A percentile compares a stretch with the other conserved stretches of the same genome.
Evolutionary conservation across 352 stramenopile species (phyloP).

Genomic region (Globisporangium takayamanum): DNA sequence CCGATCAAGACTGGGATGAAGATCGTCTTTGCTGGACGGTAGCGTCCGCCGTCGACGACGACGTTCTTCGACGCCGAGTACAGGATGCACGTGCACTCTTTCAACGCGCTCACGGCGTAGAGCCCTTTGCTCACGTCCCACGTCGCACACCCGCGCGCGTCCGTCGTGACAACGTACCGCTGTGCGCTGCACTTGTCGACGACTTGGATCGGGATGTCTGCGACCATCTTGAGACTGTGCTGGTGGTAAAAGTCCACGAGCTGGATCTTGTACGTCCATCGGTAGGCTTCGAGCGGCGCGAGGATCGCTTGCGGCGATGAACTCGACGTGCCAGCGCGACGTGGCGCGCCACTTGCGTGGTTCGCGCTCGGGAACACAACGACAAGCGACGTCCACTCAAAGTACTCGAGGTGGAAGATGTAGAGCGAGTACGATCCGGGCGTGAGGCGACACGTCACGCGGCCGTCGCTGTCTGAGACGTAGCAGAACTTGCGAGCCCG

Average conservation of each 20-base stretch:
- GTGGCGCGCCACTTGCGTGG: constrained; percentile 26
- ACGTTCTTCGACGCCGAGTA: constrained; percentile 68
- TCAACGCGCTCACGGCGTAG: constrained; percentile 43
- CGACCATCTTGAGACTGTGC: constrained; percentile 27
- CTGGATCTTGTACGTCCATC: constrained; percentile 55
- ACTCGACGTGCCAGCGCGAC: constrained; percentile 17
- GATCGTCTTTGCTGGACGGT: constrained; percentile 39
- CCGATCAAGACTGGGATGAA: constrained; percentile 52
- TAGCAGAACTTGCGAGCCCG: constrained; percentile 18
- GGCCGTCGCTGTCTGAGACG: constrained; percentile 32
- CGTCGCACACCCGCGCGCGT: constrained; percentile 29
- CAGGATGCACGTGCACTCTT: constrained; percentile 53
- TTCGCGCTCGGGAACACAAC: constrained; percentile 51
- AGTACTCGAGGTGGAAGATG: constrained; percentile 63
- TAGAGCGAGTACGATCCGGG: constrained; percentile 65
- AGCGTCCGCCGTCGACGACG: constrained; percentile 53
- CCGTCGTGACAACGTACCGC: constrained; percentile 34
- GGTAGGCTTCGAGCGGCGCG: constrained; percentile 48
- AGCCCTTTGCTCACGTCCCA: constrained; percentile 58
- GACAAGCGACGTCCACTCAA: constrained; percentile 60
- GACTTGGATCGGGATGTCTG: constrained; percentile 43
- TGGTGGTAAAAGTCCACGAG: constrained; percentile 67
- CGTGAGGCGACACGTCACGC: constrained; percentile 28
- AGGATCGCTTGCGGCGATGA: constrained; percentile 42
- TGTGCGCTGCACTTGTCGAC: constrained; percentile 49